Base-by-base conservation (phyloP, 768 basidiomycete species). In the Dictyophora rubrovolvata region DNA sequence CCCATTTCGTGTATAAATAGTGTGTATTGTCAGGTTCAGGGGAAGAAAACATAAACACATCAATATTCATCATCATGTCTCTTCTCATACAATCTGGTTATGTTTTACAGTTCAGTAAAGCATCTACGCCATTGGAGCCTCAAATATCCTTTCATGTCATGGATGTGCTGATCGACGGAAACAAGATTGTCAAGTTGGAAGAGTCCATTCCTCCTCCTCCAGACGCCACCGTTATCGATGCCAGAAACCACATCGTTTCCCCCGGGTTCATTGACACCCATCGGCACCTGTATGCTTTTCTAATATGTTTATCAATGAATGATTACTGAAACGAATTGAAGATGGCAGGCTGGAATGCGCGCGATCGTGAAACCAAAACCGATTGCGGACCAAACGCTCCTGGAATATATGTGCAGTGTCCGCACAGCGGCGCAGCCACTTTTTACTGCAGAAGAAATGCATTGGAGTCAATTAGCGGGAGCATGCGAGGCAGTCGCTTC, bases 191-290 rank as follows among this genome's bases (percentile, higher is more conserved):
- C 2, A 60, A 62, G 36, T 64, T 71, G 47, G 67, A 53, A 23
- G 50, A 60, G 48, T 49, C 64, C 58, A 64, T 69, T n/a, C n/a
- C 34, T 0, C 61, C 36, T 42, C 60, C 61, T 10, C n/a, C 59
- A 8, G 64, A 60, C 12, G 63, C 66, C 11, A 63, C 65, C 34
- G 64, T 69, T 17, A 61, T 71, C 55, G 66, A 71, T 61, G 67
- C 66, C 52, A 36, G 23, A 1, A 60, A 63, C 54, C 68, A 69
- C 53, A 69, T 69, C 65, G 65, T 71, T 5, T 62, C 68, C 0
- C 70, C 70, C 5, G 70, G 70, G 0, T 66, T 70, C 54, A 61
- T 71, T 17, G 70, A 71, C 54, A 70, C 69, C 0, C 70, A 71
- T 59, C 60, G 70, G 16, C 59, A 60, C 34, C 23, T 54, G 69